phyloP scores from a whole-genome alignment of 768 basidiomycete species.

The Boletus patriciae region DNA sequence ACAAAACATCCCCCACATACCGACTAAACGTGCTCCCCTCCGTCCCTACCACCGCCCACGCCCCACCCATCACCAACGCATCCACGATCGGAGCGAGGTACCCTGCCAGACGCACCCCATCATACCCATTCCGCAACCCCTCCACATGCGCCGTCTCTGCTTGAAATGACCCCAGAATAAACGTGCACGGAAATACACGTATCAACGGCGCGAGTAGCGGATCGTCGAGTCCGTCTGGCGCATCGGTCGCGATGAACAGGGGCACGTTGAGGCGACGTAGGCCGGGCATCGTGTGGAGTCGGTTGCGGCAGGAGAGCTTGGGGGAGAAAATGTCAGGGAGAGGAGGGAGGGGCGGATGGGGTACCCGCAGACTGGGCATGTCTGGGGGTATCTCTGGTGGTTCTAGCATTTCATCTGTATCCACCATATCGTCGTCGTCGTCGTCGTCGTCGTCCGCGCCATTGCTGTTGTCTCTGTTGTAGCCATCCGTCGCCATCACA shows the following conservation, averaged over 20 bases:
- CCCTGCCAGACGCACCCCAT: slow-evolving; percentile 45
- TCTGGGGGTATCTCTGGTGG: slow-evolving; percentile 22
- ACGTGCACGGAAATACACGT: slow-evolving; percentile 62
- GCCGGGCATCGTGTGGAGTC: slow-evolving; percentile 34
- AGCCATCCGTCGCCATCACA: not conserved
- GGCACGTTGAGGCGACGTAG: slow-evolving; percentile 52
- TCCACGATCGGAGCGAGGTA: slow-evolving; percentile 67
- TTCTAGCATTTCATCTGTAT: slow-evolving; percentile 4
- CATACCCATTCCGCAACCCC: slow-evolving; percentile 43
- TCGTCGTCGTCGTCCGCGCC: not conserved
- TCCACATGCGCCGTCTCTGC: slow-evolving; percentile 32
- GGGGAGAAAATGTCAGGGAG: slow-evolving; percentile 18
- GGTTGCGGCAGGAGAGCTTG: slow-evolving; percentile 38
- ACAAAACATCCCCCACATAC: slow-evolving; percentile 67
- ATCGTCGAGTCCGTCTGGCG: slow-evolving; percentile 39
- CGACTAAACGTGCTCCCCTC: slow-evolving; percentile 74
- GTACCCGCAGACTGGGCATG: slow-evolving; percentile 20
- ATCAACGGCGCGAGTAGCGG: slow-evolving; percentile 47
- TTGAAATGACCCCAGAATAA: slow-evolving; percentile 57
- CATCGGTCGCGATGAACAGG: slow-evolving; percentile 68
- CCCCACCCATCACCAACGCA: slow-evolving; percentile 64
- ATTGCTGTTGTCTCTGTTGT: not conserved
- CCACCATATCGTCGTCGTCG: not conserved
- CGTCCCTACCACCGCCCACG: slow-evolving; percentile 62
- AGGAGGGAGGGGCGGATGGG: slow-evolving; percentile 31